Evolutionary conservation across 2,329 filamentous ascomycete species (phyloP).

Genomic region (Trichophyton verrucosum): DNA sequence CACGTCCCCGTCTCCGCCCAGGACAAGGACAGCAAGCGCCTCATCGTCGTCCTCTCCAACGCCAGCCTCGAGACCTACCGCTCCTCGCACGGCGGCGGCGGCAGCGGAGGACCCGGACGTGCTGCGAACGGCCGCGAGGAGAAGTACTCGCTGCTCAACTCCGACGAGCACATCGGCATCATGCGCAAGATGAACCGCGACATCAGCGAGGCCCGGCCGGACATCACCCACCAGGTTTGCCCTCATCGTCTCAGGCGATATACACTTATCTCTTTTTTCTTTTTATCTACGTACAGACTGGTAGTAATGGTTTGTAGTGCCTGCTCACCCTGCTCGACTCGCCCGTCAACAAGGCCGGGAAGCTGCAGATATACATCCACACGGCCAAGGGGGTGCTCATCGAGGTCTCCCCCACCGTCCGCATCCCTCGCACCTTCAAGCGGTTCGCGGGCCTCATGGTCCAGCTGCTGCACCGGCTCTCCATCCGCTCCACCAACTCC

Average conservation of each 20-base stretch:
- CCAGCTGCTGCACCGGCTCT: slow-evolving; percentile 86
- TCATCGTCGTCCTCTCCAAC: slow-evolving; percentile 94
- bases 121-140: slow-evolving; percentile 52
- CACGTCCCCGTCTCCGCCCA: slow-evolving; percentile 67
- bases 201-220: slow-evolving; percentile 91
- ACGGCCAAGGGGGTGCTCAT: slow-evolving; percentile 95
- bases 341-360: slow-evolving; percentile 95
- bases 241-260: neutral
- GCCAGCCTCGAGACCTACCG: slow-evolving; percentile 97
- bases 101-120: slow-evolving; percentile 38
- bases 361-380: slow-evolving; percentile 96
- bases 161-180: slow-evolving; percentile 95
- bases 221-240: slow-evolving; percentile 94
- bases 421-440: slow-evolving; percentile 97
- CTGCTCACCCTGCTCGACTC: slow-evolving; percentile 94
- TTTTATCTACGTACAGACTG: neutral
- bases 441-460: slow-evolving; percentile 98
- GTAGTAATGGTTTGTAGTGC: slow-evolving; percentile 48
- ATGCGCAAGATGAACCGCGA: slow-evolving; percentile 99
- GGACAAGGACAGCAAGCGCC: slow-evolving; percentile 80
- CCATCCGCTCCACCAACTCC: slow-evolving; percentile 90
- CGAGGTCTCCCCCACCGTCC: slow-evolving; percentile 93
- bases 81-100: slow-evolving; percentile 52
- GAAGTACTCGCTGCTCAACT: slow-evolving; percentile 95
- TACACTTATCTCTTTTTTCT: neutral